A percentile compares a stretch with the other conserved stretches of the same genome.
Conservation (phyloP, 2,329 filamentous ascomycete species). For the Aspergillus luchuensis region DNA sequence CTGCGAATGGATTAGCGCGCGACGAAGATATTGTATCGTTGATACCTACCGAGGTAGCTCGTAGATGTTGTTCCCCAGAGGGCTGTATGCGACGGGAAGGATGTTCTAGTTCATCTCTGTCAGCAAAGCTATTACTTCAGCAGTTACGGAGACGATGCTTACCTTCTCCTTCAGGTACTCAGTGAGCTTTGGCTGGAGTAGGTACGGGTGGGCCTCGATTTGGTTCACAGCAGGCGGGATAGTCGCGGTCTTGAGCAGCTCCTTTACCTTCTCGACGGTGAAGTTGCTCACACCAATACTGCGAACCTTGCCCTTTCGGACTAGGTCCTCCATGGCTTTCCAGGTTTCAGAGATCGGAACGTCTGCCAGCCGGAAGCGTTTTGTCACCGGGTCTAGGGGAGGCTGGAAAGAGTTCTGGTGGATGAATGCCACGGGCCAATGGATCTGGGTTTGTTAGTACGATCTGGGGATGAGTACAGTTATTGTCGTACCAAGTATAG, state of each 20-base stretch:
- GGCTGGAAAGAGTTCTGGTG: conserved; percentile 32
- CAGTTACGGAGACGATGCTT: conserved; percentile 23
- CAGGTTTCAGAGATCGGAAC: conserved; percentile 37
- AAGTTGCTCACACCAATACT: conserved; percentile 44
- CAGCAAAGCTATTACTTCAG: background rate
- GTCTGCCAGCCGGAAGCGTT: conserved; percentile 31
- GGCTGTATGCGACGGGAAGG: conserved; percentile 62
- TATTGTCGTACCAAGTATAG: conserved; percentile 50
- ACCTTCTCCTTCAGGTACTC: conserved; percentile 56
- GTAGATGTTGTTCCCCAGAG: conserved; percentile 55
- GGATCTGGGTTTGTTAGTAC: conserved; percentile 29
- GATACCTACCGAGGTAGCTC: conserved; percentile 29
- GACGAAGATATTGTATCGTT: background rate
- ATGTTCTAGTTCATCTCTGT: conserved; percentile 34
- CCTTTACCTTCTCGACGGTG: conserved; percentile 40
- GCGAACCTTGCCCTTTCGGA: conserved; percentile 36
- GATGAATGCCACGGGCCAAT: conserved; percentile 38
- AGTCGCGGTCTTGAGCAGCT: conserved; percentile 43
- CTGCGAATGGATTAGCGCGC: conserved; percentile 37
- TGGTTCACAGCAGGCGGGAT: conserved; percentile 65
- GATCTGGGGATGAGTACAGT: conserved; percentile 19
- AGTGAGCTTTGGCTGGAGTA: conserved; percentile 60
- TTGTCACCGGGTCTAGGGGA: conserved; percentile 26
- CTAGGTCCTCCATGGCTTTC: conserved; percentile 39
- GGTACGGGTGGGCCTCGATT: conserved; percentile 67